A percentile compares a stretch with the other conserved stretches of the same genome.
Conservation (phyloP, 2,329 filamentous ascomycete species). For the Fusarium palustre region DNA sequence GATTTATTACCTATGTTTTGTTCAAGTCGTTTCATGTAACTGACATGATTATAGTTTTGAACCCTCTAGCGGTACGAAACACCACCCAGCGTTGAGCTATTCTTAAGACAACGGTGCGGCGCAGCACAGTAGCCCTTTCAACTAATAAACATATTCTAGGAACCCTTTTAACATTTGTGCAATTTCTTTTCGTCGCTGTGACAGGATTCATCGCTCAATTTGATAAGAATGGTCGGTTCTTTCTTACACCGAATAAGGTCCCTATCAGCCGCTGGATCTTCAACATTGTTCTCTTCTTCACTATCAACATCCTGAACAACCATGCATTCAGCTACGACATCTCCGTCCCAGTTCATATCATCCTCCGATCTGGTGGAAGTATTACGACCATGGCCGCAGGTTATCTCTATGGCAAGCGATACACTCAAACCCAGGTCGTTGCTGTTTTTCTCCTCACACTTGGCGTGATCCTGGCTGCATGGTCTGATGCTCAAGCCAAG, state of each 20-base stretch:
- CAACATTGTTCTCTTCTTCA: constrained; percentile 91
- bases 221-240: constrained; percentile 75
- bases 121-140: background rate
- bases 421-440: constrained; percentile 81
- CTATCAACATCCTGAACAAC: constrained; percentile 96
- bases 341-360: constrained; percentile 96
- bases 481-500: constrained; percentile 89
- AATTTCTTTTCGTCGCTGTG: constrained; percentile 85
- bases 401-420: constrained; percentile 85
- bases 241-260: constrained; percentile 80
- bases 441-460: constrained; percentile 86
- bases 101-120: background rate
- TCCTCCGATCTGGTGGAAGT: constrained; percentile 92
- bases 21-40: constrained; percentile 13
- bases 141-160: constrained; percentile 60
- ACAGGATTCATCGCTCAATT: constrained; percentile 82
- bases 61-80: constrained; percentile 76
- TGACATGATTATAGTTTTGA: constrained; percentile 70
- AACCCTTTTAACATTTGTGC: constrained; percentile 87
- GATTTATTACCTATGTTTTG: background rate
- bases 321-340: constrained; percentile 98
- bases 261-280: constrained; percentile 86
- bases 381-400: constrained; percentile 97
- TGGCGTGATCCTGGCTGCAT: constrained; percentile 88
- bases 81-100: background rate